Base-by-base conservation (phyloP, 768 basidiomycete genomes). In the Podaxis sp. region DNA sequence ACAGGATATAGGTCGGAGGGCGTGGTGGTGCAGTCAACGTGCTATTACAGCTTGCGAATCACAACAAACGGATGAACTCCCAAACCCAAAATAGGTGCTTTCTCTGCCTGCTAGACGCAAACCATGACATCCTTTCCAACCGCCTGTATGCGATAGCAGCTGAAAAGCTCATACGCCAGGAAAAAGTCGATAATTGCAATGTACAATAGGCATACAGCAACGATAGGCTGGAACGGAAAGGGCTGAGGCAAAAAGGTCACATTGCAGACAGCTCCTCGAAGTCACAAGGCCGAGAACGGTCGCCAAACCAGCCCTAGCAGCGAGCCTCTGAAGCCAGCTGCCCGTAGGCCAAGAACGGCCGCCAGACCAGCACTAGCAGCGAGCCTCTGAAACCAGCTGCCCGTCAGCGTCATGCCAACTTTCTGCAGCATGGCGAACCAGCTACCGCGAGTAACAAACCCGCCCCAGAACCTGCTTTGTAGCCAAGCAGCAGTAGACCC, bases 401-500 rank as follows among this genome's bases (percentile, higher is more conserved):
- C 36, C 22, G 54, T 55, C 4, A 49, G 17, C 4, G 33, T 69
- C 76, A 75, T 76, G 2, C 66, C 72, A 0, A 72, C 71, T 8
- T 65, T 58, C 60, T 77, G 74, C 24, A 76, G 61, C 17, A 50
- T 51, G 5, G 74, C 63, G 64, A 77, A 79, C 75, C 74, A 76
- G 59, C 74, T 77, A 5, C 70, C 70, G 24, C 64, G 57, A 40
- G 36, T 37, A 9, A 77, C 70, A 11, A 64, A 60, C 2, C 66
- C 71, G 19, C 76, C 73, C 61, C 65, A 79, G 66, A 79, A 75
- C 19, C 50, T 47, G 12, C 75, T 66, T 64, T 79, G 77, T 9
- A 70, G 66, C 75, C 72, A 73, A 3, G 77, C 71, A 3, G 77
- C 76, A 11, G 65, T 40, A 6, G 75, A 72, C 5, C 75, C 77